Evolutionary conservation across 169 alveolate species (phyloP).

Genomic region (Cryptosporidium sp.): DNA sequence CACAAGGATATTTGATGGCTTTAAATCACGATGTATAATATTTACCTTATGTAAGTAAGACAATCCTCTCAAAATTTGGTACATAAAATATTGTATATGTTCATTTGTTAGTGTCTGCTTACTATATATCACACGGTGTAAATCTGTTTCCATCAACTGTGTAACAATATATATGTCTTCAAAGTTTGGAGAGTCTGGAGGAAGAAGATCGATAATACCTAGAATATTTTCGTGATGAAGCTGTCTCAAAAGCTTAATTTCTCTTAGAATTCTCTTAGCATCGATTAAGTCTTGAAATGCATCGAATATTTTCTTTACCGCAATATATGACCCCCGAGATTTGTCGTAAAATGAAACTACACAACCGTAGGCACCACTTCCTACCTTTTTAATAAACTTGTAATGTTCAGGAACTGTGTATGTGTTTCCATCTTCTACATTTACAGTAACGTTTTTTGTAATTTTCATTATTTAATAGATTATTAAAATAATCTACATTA

Average conservation of each 20-base stretch:
- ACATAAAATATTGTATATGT: slow-evolving; percentile 90
- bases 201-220: slow-evolving; percentile 83
- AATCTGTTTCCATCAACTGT: slow-evolving; percentile 92
- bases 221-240: slow-evolving; percentile 87
- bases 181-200: slow-evolving; percentile 84
- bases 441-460: slow-evolving; percentile 31
- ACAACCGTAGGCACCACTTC: slow-evolving; percentile 84
- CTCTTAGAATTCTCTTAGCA: slow-evolving; percentile 91
- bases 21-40: slow-evolving; percentile 88
- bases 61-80: slow-evolving; percentile 86
- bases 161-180: slow-evolving; percentile 90
- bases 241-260: slow-evolving; percentile 86
- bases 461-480: slow-evolving; percentile 27
- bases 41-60: slow-evolving; percentile 87
- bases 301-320: slow-evolving; percentile 88
- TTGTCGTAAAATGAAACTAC: slow-evolving; percentile 81
- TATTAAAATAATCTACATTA: slow-evolving; percentile 28
- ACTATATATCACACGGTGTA: slow-evolving; percentile 92
- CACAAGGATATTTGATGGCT: slow-evolving; percentile 85
- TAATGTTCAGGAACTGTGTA: slow-evolving; percentile 67
- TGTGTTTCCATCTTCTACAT: slow-evolving; percentile 48
- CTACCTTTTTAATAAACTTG: slow-evolving; percentile 78
- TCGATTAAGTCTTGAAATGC: slow-evolving; percentile 90
- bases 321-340: slow-evolving; percentile 79
- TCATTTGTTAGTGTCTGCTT: slow-evolving; percentile 90